phyloP scores from a whole-genome alignment of 2,329 filamentous ascomycete species.

The Cladosporium colombiae region DNA sequence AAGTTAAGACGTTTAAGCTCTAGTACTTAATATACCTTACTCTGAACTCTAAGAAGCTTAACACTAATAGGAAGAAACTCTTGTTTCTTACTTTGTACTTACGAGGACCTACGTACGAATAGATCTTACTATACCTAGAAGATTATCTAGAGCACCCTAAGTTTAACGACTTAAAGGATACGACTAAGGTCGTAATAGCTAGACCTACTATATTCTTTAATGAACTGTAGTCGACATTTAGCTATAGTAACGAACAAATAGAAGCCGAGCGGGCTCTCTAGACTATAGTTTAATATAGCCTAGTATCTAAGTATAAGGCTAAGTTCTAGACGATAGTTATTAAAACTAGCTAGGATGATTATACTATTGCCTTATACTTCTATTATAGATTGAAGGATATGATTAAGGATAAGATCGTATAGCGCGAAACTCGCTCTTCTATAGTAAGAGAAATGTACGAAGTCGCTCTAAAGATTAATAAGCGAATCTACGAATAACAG shows the following conservation, averaged over 20 bases:
- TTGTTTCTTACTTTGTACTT: neutral
- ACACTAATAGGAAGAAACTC: neutral
- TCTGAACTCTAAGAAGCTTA: neutral
- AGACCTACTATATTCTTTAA: neutral
- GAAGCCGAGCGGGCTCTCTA: neutral
- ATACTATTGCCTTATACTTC: neutral
- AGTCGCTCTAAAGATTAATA: neutral
- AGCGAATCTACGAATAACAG: neutral
- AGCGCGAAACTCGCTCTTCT: neutral
- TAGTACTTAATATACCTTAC: neutral
- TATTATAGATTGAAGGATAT: neutral
- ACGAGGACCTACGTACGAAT: neutral
- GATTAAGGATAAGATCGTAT: neutral
- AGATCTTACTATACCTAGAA: neutral
- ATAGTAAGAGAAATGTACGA: neutral
- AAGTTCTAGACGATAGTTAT: neutral
- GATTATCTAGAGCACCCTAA: neutral
- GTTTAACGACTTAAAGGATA: neutral
- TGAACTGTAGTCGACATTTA: neutral
- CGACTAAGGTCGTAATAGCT: neutral
- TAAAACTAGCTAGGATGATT: conserved; percentile 2
- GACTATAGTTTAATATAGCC: neutral
- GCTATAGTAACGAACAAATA: neutral
- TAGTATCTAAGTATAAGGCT: neutral
- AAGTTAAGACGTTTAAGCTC: conserved; percentile 1